Percentiles rank a stretch among this genome's conserved stretches.
Evolutionary conservation across 2,329 filamentous ascomycete genomes (phyloP).

Genomic region (Pseudogymnoascus sp.): DNA sequence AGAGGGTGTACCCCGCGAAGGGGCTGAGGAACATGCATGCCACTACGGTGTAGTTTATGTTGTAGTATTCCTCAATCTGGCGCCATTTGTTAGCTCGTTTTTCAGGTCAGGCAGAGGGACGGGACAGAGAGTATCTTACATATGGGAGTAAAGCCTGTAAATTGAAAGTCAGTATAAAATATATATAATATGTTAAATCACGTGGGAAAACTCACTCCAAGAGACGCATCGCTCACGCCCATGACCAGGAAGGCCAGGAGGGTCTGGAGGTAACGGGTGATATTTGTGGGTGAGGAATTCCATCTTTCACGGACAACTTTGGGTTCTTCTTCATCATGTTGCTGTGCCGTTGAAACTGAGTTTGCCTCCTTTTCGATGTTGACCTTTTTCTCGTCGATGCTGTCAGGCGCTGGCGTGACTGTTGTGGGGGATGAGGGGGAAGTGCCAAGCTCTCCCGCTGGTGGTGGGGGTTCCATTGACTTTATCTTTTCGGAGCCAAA

Average conservation of each 20-base stretch:
- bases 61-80: slow-evolving; percentile 55
- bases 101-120: background rate
- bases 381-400: background rate
- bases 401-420: background rate
- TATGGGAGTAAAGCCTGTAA: slow-evolving; percentile 40
- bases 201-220: slow-evolving; percentile 44
- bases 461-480: background rate
- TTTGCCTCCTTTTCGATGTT: background rate
- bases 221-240: slow-evolving; percentile 62
- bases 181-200: slow-evolving; percentile 30
- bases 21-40: slow-evolving; percentile 62
- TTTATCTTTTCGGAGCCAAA: background rate
- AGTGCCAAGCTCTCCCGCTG: background rate
- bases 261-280: slow-evolving; percentile 50
- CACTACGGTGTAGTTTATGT: slow-evolving; percentile 53
- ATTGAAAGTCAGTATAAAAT: slow-evolving; percentile 18
- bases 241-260: slow-evolving; percentile 58
- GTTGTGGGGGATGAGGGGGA: background rate
- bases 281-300: slow-evolving; percentile 55
- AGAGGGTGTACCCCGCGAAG: slow-evolving; percentile 56
- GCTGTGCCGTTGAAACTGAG: background rate
- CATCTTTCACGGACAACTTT: slow-evolving; percentile 42
- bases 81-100: background rate
- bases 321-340: background rate
- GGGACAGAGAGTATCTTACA: slow-evolving; percentile 24